A percentile compares a stretch with the other conserved stretches of the same genome.
These are phyloP conservation scores for Rhodamnia argentea DNA, from an alignment of 345 rosid genomes.

Conservation along the genomic window DNA sequence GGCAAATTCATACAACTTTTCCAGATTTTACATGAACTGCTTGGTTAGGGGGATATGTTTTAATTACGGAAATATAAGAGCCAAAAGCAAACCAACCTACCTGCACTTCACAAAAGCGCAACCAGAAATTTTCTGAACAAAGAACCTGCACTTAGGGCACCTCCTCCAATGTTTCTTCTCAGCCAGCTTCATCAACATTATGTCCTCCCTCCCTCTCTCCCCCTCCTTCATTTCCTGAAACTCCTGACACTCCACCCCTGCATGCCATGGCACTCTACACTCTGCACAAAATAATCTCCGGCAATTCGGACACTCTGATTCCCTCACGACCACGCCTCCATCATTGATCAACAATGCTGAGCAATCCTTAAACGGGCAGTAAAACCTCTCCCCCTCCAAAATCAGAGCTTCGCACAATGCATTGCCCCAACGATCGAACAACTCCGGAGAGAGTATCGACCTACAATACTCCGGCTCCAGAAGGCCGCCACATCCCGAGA, in stretches of 20 bases:
- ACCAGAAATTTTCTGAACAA: constrained; percentile 28
- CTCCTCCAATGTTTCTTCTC: constrained; percentile 23
- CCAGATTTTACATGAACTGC: neutral
- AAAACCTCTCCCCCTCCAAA: constrained; percentile 17
- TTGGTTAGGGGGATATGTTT: neutral
- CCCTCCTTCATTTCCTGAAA: constrained; percentile 21
- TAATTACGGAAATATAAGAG: neutral
- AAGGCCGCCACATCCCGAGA: constrained; percentile 8
- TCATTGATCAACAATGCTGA: constrained; percentile 30
- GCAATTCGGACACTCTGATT: constrained; percentile 29
- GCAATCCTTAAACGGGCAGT: constrained; percentile 51
- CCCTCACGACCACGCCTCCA: constrained; percentile 1
- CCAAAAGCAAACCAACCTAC: neutral
- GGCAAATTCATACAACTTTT: constrained; percentile 2
- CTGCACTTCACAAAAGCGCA: constrained; percentile 14
- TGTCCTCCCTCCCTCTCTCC: constrained; percentile 31
- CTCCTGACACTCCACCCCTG: constrained; percentile 18
- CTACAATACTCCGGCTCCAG: constrained; percentile 32
- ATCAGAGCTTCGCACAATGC: constrained; percentile 41
- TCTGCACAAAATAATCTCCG: constrained; percentile 29
- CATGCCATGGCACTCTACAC: constrained; percentile 48
- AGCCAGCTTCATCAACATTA: constrained; percentile 6
- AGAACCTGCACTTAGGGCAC: constrained; percentile 29
- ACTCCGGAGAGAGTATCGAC: constrained; percentile 21
- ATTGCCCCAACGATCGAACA: constrained; percentile 32